A percentile compares a stretch with the other conserved stretches of the same genome.
phyloP scores from a whole-genome alignment of 345 rosid genomes.

The Eucalyptus cloeziana region DNA sequence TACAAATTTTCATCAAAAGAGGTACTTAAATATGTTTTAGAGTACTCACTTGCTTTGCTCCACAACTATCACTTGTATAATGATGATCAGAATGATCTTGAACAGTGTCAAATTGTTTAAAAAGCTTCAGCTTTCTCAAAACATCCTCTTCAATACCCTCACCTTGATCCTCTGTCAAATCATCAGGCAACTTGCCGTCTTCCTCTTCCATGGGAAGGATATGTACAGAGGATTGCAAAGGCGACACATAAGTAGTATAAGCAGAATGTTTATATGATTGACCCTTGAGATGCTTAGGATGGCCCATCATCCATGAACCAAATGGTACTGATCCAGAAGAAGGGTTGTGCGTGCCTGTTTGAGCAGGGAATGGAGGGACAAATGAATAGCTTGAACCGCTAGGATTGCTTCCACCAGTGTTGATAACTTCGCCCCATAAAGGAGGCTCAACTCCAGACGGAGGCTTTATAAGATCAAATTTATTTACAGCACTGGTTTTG shows the following conservation, averaged over 20 bases:
- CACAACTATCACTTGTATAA: slow-evolving; percentile 18
- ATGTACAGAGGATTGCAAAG: neutral
- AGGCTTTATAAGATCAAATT: neutral
- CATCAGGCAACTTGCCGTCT: neutral
- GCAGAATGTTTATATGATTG: neutral
- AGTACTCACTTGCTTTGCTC: slow-evolving; percentile 39
- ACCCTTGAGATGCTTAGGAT: neutral
- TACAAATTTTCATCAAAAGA: neutral
- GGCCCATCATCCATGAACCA: neutral
- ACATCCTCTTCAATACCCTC: slow-evolving; percentile 26
- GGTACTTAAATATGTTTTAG: neutral
- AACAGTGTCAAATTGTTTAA: slow-evolving; percentile 72
- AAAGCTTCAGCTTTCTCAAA: slow-evolving; percentile 35
- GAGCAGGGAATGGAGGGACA: neutral
- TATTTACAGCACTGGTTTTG: neutral
- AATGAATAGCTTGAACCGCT: neutral
- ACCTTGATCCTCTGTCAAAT: slow-evolving; percentile 9
- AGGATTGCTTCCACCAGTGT: neutral
- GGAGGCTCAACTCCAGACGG: slow-evolving; percentile 2
- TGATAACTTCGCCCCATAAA: neutral
- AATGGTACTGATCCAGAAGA: neutral
- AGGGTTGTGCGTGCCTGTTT: neutral
- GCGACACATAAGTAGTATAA: neutral
- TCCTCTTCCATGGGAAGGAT: slow-evolving; percentile 13
- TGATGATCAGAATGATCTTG: slow-evolving; percentile 66